Percentiles rank a stretch among this genome's conserved stretches.
phyloP scores from a whole-genome alignment of 164 flowering plant genomes.

The Berberis thunbergii region DNA sequence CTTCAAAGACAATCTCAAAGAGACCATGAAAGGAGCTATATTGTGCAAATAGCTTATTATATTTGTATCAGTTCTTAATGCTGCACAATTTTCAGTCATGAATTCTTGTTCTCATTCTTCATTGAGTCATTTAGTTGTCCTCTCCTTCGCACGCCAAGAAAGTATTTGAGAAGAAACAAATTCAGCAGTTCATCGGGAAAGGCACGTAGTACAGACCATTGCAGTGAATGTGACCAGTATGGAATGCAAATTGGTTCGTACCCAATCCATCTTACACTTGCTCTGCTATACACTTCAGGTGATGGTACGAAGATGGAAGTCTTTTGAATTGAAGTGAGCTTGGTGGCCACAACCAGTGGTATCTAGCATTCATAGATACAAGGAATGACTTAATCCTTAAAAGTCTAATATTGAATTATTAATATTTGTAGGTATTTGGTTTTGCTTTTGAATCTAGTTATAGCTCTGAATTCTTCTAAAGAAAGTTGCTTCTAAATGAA shows the following conservation, averaged over 20 bases:
- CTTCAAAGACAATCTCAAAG: too few relatives aligned
- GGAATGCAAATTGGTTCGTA: conserved; percentile 7
- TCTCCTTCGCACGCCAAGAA: conserved; percentile 4
- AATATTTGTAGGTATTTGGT: neutral
- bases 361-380: conserved; percentile 1
- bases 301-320: conserved; percentile 13
- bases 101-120: neutral
- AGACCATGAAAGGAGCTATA: too few relatives aligned
- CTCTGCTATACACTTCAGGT: conserved; percentile 7
- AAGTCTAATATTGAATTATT: neutral
- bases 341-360: conserved; percentile 14
- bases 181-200: conserved; percentile 8
- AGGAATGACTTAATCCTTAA: too few relatives aligned
- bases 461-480: too few relatives aligned
- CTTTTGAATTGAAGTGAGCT: conserved; percentile 5
- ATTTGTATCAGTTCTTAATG: too few relatives aligned
- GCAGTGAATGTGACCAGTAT: conserved; percentile 11
- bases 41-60: too few relatives aligned
- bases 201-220: neutral
- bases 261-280: conserved; percentile 10
- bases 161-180: neutral
- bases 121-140: conserved; percentile 6
- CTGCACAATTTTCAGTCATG: neutral
- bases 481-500: too few relatives aligned
- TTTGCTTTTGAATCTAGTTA: neutral